phyloP scores from a whole-genome alignment of 257 asterid species.

The Ophiorrhiza pumila region DNA sequence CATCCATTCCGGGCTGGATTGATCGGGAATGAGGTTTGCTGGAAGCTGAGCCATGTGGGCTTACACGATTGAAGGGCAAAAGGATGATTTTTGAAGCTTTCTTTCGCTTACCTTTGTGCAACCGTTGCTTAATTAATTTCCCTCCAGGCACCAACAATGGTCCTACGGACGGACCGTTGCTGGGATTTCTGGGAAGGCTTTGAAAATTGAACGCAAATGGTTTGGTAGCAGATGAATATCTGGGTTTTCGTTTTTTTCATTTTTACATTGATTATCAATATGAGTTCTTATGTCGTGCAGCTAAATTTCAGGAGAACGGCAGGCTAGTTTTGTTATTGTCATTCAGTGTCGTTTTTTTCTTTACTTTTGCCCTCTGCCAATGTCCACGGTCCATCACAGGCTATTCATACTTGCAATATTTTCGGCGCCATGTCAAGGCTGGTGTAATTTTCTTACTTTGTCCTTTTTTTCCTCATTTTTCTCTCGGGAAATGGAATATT shows the following conservation, averaged over 20 bases:
- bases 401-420: not conserved
- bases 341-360: not conserved
- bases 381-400: too few relatives aligned
- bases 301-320: slow-evolving; percentile 2
- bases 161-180: not conserved
- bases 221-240: not conserved
- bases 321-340: not conserved
- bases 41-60: slow-evolving; percentile 32
- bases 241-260: not conserved
- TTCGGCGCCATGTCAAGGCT: not conserved
- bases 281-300: not conserved
- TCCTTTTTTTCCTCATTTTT: too few relatives aligned
- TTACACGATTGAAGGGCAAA: not conserved
- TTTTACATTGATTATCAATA: not conserved
- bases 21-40: slow-evolving; percentile 32
- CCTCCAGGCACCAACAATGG: not conserved
- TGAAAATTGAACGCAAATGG: not conserved
- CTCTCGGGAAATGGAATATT: too few relatives aligned
- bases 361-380: not conserved
- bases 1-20: slow-evolving; percentile 58
- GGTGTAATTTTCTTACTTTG: too few relatives aligned
- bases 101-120: not conserved
- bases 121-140: not conserved
- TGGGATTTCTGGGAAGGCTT: not conserved
- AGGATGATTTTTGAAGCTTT: not conserved